phyloP scores from a whole-genome alignment of 306 rosid genomes.

The Fragaria nilgerrensis region DNA sequence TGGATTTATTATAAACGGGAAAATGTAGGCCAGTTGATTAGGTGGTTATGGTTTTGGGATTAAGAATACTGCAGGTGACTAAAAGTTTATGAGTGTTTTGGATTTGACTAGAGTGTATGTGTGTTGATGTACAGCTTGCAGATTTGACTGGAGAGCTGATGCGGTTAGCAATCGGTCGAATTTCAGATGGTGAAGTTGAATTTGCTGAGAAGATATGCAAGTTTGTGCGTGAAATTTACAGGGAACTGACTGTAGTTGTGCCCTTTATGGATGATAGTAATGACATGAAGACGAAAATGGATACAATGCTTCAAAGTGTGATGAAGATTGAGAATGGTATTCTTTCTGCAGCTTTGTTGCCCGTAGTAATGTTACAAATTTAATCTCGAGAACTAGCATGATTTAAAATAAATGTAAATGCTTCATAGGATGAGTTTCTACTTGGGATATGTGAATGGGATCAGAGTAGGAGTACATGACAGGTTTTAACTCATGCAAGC shows the following conservation, averaged over 20 bases:
- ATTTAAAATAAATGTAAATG: background rate
- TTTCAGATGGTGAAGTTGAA: conserved; percentile 88
- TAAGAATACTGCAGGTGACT: background rate
- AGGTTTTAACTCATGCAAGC: background rate
- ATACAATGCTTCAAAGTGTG: conserved; percentile 84
- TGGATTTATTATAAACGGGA: too few species aligned
- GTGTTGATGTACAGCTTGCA: conserved; percentile 68
- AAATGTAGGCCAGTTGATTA: too few species aligned
- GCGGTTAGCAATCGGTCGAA: conserved; percentile 94
- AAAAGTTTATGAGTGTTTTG: background rate
- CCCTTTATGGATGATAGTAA: conserved; percentile 79
- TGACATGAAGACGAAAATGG: conserved; percentile 91
- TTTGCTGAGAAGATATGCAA: conserved; percentile 80
- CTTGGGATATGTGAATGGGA: background rate
- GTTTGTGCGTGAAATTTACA: conserved; percentile 84
- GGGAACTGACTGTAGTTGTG: conserved; percentile 79
- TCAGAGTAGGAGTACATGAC: background rate
- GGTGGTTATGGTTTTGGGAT: background rate
- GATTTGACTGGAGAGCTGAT: conserved; percentile 97
- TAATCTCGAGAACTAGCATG: background rate
- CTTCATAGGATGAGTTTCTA: too few species aligned
- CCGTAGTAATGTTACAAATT: background rate
- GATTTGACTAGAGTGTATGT: conserved; percentile 1
- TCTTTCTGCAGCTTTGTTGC: background rate
- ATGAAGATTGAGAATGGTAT: conserved; percentile 96